Base-by-base conservation (phyloP, 441 rosid species). In the Lepidium campestre region DNA sequence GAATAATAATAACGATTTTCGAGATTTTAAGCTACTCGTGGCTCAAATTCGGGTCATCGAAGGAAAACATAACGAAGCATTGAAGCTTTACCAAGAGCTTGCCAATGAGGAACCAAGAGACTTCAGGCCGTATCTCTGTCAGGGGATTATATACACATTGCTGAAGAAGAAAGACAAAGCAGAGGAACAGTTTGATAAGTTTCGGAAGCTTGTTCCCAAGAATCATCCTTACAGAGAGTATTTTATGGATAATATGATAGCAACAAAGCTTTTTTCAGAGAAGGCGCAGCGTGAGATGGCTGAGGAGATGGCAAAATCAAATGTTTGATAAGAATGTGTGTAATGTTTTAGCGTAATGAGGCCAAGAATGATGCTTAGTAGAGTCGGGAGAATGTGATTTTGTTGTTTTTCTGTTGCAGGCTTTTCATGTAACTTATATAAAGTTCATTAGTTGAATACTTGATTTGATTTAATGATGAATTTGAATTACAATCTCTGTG, bases 121-220 rank as follows among this genome's bases (percentile, higher is more conserved):
- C 74, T 90, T 85, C 64, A 77, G 93, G 78, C 95, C 95, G 0
- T 90, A 90, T 64, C 71, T 90, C 27, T 90, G 92, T 62, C 88
- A 82, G 44, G 93, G 97, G 25, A 85, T 82, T 7, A 79, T 88
- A 44, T 88, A 86, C 60, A 81, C 89, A 15, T 44, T 90, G 75
- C 20, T 83, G 82, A 79, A 78, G 73, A 79, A 80, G 86, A 79
- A 76, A 48, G 93, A 85, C 4, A 81, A 81, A 67, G 93, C 88
- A 1, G 88, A 86, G 79, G 80, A 81, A 63, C 82, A 82, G 49
- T 88, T 88, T 75, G 83, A 81, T 27, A 80, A 83, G 77, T 88
- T 85, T 54, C 65, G 88, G 46, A 80, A 62, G 68, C 93, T 88
- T 67, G 90, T 88, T 11, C 97, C 93, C 0, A 75, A 77, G 78